Evolutionary conservation across 225 moss, liverwort and hornwort species (phyloP).

Genomic region (Antitrichia curtipendula): DNA sequence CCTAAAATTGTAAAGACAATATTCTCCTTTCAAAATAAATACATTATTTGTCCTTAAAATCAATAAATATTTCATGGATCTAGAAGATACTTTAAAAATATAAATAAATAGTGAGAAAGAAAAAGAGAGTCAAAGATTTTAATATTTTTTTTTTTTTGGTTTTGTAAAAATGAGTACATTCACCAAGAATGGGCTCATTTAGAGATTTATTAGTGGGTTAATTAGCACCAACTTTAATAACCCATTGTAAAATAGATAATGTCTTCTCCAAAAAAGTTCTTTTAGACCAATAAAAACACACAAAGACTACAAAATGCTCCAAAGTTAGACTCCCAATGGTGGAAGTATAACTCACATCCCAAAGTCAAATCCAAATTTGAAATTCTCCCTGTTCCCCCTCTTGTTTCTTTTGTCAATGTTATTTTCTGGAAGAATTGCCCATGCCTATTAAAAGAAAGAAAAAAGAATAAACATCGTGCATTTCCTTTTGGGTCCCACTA

Average conservation of each 20-base stretch:
- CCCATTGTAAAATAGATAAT: too few relatives aligned
- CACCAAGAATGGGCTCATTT: too few relatives aligned
- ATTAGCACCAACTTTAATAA: neutral
- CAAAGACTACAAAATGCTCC: too few relatives aligned
- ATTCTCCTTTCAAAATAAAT: neutral
- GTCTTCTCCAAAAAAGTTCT: rapidly evolving
- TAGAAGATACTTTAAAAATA: neutral
- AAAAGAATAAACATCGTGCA: neutral
- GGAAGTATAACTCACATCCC: too few relatives aligned
- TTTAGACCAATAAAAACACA: too few relatives aligned
- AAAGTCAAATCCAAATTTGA: neutral
- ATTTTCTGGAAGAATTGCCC: too few relatives aligned
- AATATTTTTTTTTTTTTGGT: neutral
- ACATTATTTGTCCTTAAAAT: neutral
- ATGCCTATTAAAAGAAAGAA: too few relatives aligned
- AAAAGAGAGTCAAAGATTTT: neutral
- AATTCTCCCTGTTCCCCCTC: too few relatives aligned
- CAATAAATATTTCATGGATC: too few relatives aligned
- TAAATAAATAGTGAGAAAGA: neutral
- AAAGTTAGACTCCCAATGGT: too few relatives aligned
- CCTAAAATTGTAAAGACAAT: neutral
- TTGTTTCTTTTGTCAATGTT: too few relatives aligned
- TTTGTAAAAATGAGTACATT: neutral
- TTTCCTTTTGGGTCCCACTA: neutral
- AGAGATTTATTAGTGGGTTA: too few relatives aligned